phyloP scores from a whole-genome alignment of 2,329 filamentous ascomycete genomes.

The Monosporascus sp. region DNA sequence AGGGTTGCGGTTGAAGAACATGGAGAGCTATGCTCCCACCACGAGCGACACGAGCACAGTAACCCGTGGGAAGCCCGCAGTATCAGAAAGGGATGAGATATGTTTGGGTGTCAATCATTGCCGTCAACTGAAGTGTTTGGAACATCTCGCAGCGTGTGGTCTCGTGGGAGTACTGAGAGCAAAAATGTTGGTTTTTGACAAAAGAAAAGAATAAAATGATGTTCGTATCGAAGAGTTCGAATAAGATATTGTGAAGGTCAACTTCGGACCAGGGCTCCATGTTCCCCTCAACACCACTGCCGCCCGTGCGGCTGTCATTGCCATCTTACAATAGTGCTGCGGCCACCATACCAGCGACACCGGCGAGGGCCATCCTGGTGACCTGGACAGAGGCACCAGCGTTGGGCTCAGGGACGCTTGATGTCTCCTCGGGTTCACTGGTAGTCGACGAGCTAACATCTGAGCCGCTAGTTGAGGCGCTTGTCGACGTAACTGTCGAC shows the following conservation, averaged over 20 bases:
- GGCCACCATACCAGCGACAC: conserved; percentile 44
- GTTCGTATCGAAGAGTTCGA: conserved; percentile 22
- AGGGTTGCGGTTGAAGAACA: conserved; percentile 15
- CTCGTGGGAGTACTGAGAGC: conserved; percentile 21
- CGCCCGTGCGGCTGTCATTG: background rate
- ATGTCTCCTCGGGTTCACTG: conserved; percentile 26
- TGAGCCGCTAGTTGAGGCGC: conserved; percentile 9
- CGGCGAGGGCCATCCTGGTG: conserved; percentile 42
- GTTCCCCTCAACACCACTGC: conserved; percentile 1
- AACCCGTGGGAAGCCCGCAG: conserved; percentile 9
- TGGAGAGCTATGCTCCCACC: conserved; percentile 3
- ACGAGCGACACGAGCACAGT: conserved; percentile 7
- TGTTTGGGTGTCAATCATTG: conserved; percentile 14
- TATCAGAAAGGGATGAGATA: conserved; percentile 12
- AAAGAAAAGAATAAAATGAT: conserved; percentile 27
- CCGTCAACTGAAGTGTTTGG: conserved; percentile 16
- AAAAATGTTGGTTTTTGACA: conserved; percentile 26
- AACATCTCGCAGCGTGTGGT: conserved; percentile 26
- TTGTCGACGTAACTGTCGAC: no score
- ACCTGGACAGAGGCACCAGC: conserved; percentile 41
- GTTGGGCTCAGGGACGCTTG: conserved; percentile 33
- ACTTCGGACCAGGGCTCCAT: conserved; percentile 1
- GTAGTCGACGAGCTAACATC: conserved; percentile 16
- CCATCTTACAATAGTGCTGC: conserved; percentile 45
- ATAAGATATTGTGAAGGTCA: conserved; percentile 5